These are phyloP conservation scores for Cadophora malorum DNA, from an alignment of 2,329 filamentous ascomycete genomes.

Conservation along the genomic window DNA sequence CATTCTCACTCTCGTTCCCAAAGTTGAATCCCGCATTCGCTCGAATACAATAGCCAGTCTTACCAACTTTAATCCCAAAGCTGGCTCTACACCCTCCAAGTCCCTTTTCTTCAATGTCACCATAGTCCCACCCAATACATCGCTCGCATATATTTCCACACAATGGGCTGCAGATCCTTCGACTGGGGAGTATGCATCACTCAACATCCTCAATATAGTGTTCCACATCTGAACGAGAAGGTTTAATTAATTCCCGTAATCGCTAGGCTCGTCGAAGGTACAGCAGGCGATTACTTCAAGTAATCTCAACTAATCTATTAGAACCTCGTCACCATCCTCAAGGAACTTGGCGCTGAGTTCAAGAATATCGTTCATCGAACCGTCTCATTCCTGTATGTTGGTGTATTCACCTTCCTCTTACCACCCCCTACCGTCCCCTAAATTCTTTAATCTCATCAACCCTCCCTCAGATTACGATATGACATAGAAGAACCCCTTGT, in stretches of 20 bases:
- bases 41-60: background rate
- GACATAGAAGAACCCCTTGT: background rate
- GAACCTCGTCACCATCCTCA: background rate
- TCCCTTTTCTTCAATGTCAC: conserved; percentile 24
- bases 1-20: too few relatives aligned
- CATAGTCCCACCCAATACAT: conserved; percentile 26
- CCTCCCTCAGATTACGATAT: too few relatives aligned
- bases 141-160: conserved; percentile 29
- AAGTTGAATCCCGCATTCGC: background rate
- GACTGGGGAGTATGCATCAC: background rate
- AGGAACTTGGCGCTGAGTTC: background rate
- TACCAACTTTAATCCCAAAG: conserved; percentile 24
- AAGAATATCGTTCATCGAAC: background rate
- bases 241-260: too few relatives aligned
- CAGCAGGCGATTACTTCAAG: background rate
- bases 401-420: background rate
- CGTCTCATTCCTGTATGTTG: background rate
- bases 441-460: too few relatives aligned
- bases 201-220: too few relatives aligned
- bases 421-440: too few relatives aligned
- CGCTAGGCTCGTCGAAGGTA: background rate
- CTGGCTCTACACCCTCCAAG: conserved; percentile 21
- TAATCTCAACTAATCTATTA: background rate
- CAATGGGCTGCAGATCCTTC: conserved; percentile 30
- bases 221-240: too few relatives aligned